Percentiles rank a stretch among this genome's conserved stretches.
These are phyloP conservation scores for Rutstroemia sydowiana DNA, from an alignment of 2,329 filamentous ascomycete genomes.

Conservation along the genomic window DNA sequence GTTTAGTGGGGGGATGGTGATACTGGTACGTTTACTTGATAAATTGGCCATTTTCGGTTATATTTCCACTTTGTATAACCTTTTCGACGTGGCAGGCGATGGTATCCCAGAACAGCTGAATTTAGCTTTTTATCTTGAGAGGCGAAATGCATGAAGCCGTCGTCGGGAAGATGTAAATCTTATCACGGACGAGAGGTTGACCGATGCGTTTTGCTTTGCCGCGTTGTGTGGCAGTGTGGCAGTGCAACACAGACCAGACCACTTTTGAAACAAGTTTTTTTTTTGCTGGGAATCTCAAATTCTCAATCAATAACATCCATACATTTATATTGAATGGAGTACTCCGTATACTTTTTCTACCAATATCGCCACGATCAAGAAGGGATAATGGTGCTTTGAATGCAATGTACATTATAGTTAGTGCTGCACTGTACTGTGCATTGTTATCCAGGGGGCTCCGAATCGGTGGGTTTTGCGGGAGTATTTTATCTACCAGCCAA, in stretches of 20 bases:
- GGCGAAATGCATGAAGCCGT: conserved; percentile 7
- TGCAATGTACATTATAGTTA: not conserved
- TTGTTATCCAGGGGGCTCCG: no score
- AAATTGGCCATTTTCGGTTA: no score
- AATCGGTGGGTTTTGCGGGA: no score
- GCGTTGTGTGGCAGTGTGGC: conserved; percentile 6
- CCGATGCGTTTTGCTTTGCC: conserved; percentile 2
- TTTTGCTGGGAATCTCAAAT: not conserved
- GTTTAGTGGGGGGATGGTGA: not conserved
- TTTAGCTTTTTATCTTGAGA: not conserved
- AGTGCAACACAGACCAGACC: not conserved
- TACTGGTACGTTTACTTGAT: not conserved
- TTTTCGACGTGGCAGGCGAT: not conserved
- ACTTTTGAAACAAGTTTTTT: not conserved
- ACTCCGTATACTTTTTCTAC: not conserved
- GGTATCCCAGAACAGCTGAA: not conserved
- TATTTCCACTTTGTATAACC: not conserved
- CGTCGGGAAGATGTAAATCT: conserved; percentile 5
- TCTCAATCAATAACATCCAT: not conserved
- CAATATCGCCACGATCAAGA: not conserved
- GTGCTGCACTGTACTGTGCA: not conserved
- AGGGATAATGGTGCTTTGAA: not conserved
- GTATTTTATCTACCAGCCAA: no score
- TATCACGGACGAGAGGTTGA: conserved; percentile 8
- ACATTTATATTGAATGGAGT: not conserved